Conservation (phyloP, 2,329 filamentous ascomycete genomes). For the Tolypocladium inflatum region DNA sequence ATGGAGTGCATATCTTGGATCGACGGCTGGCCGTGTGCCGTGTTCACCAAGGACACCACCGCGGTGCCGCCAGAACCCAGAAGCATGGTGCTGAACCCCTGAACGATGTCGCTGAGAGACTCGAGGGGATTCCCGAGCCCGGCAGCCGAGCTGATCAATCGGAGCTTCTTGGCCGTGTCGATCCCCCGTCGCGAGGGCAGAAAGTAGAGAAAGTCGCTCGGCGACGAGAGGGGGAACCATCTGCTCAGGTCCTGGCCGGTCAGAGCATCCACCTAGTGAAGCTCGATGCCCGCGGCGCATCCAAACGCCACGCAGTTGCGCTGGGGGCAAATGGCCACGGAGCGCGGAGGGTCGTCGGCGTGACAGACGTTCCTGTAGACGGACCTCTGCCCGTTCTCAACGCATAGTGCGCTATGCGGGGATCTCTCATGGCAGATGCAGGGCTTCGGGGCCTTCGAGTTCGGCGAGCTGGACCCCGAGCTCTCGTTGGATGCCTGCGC, state of each 20-base stretch:
- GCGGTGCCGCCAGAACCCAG: slow-evolving; percentile 10
- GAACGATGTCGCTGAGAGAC: slow-evolving; percentile 8
- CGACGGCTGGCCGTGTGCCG: neutral
- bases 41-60: slow-evolving; percentile 6
- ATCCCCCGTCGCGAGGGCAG: slow-evolving; percentile 38
- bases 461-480: slow-evolving; percentile 1
- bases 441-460: neutral
- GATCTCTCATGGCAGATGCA: slow-evolving; percentile 16
- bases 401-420: slow-evolving; percentile 11
- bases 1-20: neutral
- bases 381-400: slow-evolving; percentile 20
- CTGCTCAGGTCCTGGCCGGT: slow-evolving; percentile 39
- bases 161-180: slow-evolving; percentile 46
- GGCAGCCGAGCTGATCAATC: slow-evolving; percentile 52
- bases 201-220: slow-evolving; percentile 50
- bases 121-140: slow-evolving; percentile 17
- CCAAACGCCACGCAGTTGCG: slow-evolving; percentile 57
- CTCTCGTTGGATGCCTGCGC: slow-evolving; percentile 3
- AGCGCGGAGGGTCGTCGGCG: slow-evolving; percentile 52
- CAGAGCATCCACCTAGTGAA: slow-evolving; percentile 45
- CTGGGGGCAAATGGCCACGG: slow-evolving; percentile 56
- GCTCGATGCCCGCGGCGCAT: slow-evolving; percentile 50
- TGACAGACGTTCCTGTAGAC: slow-evolving; percentile 43
- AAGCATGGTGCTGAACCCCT: slow-evolving; percentile 13
- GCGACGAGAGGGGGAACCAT: slow-evolving; percentile 45